Evolutionary conservation across 345 rosid genomes (phyloP).

Genomic region (Moricandia moricandioides): DNA sequence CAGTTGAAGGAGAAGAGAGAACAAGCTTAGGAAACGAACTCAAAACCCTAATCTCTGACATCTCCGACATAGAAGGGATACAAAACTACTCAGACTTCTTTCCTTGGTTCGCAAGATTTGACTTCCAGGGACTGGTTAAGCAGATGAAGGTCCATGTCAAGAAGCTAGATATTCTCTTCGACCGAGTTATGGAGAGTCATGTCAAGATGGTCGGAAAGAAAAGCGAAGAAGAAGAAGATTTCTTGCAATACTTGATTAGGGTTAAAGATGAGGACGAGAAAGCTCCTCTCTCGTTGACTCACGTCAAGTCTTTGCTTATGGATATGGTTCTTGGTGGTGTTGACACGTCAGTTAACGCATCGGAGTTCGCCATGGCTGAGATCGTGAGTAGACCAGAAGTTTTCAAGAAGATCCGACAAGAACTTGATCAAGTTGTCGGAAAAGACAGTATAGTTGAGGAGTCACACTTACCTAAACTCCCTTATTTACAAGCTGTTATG

Average conservation of each 20-base stretch:
- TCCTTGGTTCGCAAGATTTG: slow-evolving; percentile 48
- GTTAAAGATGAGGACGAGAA: slow-evolving; percentile 37
- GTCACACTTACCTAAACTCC: slow-evolving; percentile 42
- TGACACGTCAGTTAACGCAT: slow-evolving; percentile 41
- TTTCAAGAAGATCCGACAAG: slow-evolving; percentile 35
- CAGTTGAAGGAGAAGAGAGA: slow-evolving; percentile 41
- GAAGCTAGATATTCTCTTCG: slow-evolving; percentile 27
- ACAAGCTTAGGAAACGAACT: slow-evolving; percentile 37
- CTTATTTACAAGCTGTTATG: slow-evolving; percentile 43
- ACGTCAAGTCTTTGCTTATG: slow-evolving; percentile 37
- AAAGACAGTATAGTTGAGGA: slow-evolving; percentile 45
- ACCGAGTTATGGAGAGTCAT: slow-evolving; percentile 25
- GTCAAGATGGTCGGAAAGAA: slow-evolving; percentile 26
- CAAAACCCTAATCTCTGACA: slow-evolving; percentile 28
- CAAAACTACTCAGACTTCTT: slow-evolving; percentile 56
- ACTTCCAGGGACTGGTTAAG: slow-evolving; percentile 49
- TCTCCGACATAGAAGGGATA: slow-evolving; percentile 37
- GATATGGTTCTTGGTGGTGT: slow-evolving; percentile 40
- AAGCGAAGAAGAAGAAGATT: slow-evolving; percentile 33
- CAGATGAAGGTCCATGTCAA: slow-evolving; percentile 35
- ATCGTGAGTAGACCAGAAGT: slow-evolving; percentile 39
- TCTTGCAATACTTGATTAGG: slow-evolving; percentile 52
- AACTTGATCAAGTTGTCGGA: slow-evolving; percentile 45
- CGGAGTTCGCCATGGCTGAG: slow-evolving; percentile 59
- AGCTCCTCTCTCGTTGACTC: slow-evolving; percentile 38